These are phyloP conservation scores for Zopfia rhizophila DNA, from an alignment of 2,329 filamentous ascomycete species.

Conservation along the genomic window DNA sequence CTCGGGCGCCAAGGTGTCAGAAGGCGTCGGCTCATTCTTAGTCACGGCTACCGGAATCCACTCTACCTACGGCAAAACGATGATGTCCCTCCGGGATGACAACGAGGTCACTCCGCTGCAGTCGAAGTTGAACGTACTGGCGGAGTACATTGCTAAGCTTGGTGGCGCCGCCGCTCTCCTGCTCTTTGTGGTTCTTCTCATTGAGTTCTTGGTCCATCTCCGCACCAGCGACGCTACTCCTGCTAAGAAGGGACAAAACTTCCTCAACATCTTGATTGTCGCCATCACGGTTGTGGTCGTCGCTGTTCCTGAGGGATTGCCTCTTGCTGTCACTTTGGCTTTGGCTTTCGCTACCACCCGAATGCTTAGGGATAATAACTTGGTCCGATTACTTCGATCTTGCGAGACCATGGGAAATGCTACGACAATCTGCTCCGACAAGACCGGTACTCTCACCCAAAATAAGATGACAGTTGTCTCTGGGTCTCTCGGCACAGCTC, in stretches of 20 bases:
- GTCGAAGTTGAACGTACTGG: constrained; percentile 78
- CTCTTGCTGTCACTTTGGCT: constrained; percentile 74
- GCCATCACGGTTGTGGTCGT: constrained; percentile 75
- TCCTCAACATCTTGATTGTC: constrained; percentile 71
- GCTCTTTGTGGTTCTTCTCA: constrained; percentile 85
- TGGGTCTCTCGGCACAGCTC: constrained; percentile 70
- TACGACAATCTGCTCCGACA: constrained; percentile 79
- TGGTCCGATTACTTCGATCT: constrained; percentile 73
- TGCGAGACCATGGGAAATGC: constrained; percentile 79
- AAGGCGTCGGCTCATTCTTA: constrained; percentile 79
- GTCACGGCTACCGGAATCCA: constrained; percentile 79
- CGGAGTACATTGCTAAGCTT: constrained; percentile 82
- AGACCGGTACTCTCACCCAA: constrained; percentile 53
- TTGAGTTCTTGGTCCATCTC: constrained; percentile 81
- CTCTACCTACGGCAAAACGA: constrained; percentile 79
- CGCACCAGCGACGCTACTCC: constrained; percentile 64
- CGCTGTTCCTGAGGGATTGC: constrained; percentile 74
- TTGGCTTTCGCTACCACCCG: constrained; percentile 74
- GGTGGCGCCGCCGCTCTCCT: constrained; percentile 80
- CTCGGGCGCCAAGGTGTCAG: constrained; percentile 81
- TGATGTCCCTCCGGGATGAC: constrained; percentile 81
- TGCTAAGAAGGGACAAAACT: constrained; percentile 79
- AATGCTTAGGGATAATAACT: constrained; percentile 75
- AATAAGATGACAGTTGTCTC: constrained; percentile 72
- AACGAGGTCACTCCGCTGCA: constrained; percentile 82